Conservation (phyloP, 805 yeast genomes). For the Phaffomyces antillensis region DNA sequence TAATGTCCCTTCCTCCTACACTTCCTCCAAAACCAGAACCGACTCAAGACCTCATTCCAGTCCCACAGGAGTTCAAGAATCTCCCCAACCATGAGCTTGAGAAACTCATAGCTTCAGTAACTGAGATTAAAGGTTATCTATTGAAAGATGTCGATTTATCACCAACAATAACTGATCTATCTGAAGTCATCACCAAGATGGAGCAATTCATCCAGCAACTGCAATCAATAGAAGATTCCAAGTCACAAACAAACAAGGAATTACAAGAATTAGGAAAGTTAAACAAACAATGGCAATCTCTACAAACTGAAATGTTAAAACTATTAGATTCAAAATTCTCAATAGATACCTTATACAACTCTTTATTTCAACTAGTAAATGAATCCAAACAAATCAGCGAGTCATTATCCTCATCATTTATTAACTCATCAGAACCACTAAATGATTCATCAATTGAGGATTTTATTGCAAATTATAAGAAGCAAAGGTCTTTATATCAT, state of each 20-base stretch:
- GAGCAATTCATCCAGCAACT: conserved; percentile 22
- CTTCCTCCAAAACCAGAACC: conserved; percentile 6
- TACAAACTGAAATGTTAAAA: conserved; percentile 28
- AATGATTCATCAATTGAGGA: conserved; percentile 25
- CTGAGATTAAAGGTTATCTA: conserved; percentile 25
- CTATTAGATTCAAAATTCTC: conserved; percentile 29
- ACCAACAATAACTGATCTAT: conserved; percentile 19
- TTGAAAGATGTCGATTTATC: conserved; percentile 19
- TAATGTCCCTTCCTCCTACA: background rate
- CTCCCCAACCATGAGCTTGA: conserved; percentile 20
- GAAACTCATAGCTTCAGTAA: conserved; percentile 14
- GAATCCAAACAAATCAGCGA: conserved; percentile 29
- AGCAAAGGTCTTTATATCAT: conserved; percentile 36
- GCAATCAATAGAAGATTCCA: conserved; percentile 23
- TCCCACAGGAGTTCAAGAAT: conserved; percentile 5
- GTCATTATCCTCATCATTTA: conserved; percentile 27
- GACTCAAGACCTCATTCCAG: too few relatives aligned
- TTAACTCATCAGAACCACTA: conserved; percentile 15
- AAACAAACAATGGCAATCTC: conserved; percentile 28
- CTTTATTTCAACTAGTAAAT: conserved; percentile 24
- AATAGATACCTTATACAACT: conserved; percentile 25
- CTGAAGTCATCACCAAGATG: conserved; percentile 20
- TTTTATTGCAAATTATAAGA: conserved; percentile 36
- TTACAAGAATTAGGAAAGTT: conserved; percentile 5
- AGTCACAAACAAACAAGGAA: conserved; percentile 14